These are phyloP conservation scores for Eurotiales sp. DNA, from an alignment of 2,329 filamentous ascomycete species.

Conservation along the genomic window DNA sequence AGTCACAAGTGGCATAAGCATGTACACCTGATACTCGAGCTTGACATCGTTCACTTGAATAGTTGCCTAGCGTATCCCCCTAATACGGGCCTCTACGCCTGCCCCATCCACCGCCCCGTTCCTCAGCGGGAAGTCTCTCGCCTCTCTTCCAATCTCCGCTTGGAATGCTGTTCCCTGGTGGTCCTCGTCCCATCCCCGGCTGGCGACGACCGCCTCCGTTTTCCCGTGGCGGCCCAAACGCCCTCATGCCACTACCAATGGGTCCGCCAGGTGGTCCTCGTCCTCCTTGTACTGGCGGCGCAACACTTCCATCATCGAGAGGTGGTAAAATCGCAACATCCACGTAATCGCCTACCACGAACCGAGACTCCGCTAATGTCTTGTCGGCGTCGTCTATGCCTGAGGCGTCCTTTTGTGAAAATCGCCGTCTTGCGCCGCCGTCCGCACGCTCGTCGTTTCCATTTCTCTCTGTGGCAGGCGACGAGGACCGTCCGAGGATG, in stretches of 20 bases:
- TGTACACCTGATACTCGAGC: neutral
- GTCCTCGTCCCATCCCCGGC: constrained; percentile 28
- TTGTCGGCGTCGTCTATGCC: constrained; percentile 60
- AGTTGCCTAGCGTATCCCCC: neutral
- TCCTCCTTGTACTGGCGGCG: constrained; percentile 52
- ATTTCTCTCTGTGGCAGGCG: constrained; percentile 31
- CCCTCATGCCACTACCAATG: constrained; percentile 39
- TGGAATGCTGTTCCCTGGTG: constrained; percentile 39
- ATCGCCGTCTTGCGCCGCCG: constrained; percentile 32
- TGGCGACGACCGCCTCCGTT: constrained; percentile 41
- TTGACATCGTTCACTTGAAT: neutral
- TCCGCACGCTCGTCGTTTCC: constrained; percentile 33
- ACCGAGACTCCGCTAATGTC: constrained; percentile 71
- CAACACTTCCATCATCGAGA: constrained; percentile 68
- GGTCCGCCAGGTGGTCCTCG: constrained; percentile 43
- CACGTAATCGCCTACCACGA: constrained; percentile 86
- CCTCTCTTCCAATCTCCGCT: constrained; percentile 48
- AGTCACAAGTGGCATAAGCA: no score
- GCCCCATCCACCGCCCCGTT: constrained; percentile 33
- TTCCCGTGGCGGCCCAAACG: constrained; percentile 36
- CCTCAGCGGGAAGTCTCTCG: constrained; percentile 44
- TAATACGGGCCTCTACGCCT: constrained; percentile 41
- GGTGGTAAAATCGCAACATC: constrained; percentile 78
- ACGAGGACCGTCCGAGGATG: constrained; percentile 56
- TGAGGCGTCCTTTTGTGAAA: constrained; percentile 42